Conservation (phyloP, 805 yeast genomes). For the Candida mattraensis region DNA sequence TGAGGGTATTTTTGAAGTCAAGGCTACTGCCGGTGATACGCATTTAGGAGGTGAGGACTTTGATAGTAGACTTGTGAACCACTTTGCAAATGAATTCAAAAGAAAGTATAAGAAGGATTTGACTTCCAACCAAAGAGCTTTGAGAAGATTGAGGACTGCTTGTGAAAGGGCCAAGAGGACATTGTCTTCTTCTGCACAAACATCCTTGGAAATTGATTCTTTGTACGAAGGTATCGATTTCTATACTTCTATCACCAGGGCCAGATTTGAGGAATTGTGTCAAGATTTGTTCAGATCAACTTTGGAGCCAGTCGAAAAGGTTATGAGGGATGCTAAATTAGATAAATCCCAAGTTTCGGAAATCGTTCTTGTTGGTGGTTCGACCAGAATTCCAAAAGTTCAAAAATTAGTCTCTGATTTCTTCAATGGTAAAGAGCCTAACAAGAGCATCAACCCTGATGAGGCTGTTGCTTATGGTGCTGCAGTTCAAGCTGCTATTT, state of each 20-base stretch:
- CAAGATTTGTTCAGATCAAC: constrained; percentile 93
- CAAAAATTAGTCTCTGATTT: constrained; percentile 94
- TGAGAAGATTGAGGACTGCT: constrained; percentile 97
- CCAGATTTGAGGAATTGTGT: constrained; percentile 96
- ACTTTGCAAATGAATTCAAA: constrained; percentile 94
- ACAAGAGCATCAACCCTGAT: constrained; percentile 95
- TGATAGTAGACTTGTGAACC: constrained; percentile 93
- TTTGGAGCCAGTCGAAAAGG: constrained; percentile 93
- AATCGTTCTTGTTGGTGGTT: constrained; percentile 96
- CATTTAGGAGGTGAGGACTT: constrained; percentile 99
- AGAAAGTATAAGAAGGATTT: constrained; percentile 96
- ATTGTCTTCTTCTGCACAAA: constrained; percentile 92
- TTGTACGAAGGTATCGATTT: constrained; percentile 94
- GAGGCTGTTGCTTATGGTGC: constrained; percentile 99
- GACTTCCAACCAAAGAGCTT: constrained; percentile 89
- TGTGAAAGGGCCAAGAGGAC: constrained; percentile 99
- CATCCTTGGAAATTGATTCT: constrained; percentile 94
- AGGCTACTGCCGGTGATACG: constrained; percentile 90
- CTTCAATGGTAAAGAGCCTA: constrained; percentile 97
- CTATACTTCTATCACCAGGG: constrained; percentile 95
- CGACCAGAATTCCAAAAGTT: constrained; percentile 96
- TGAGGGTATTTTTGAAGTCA: constrained; percentile 95
- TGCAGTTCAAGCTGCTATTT: constrained; percentile 96
- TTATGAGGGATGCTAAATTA: constrained; percentile 83
- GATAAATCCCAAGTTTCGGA: constrained; percentile 91